Evolutionary conservation across 78 protist genomes (phyloP).

Genomic region (Dictyostelium brefeldianum): DNA sequence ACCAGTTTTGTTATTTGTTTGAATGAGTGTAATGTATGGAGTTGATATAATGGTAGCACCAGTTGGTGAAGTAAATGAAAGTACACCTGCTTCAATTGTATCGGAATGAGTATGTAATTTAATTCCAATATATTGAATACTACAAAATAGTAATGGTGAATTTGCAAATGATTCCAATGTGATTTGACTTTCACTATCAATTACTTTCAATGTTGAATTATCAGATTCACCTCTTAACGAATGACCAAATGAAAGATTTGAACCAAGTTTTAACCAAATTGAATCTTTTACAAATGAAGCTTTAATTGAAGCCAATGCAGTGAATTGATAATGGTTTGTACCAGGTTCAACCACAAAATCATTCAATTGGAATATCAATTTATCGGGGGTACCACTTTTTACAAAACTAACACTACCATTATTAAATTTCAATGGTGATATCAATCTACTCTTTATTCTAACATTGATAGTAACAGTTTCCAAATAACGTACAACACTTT

Average conservation of each 20-base stretch:
- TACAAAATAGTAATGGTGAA: constrained; percentile 25
- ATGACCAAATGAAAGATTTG: constrained; percentile 37
- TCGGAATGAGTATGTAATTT: constrained; percentile 54
- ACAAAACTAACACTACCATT: constrained; percentile 38
- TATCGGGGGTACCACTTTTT: constrained; percentile 17
- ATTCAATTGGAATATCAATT: constrained; percentile 15
- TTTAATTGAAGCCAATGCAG: constrained; percentile 19
- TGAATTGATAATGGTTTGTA: constrained; percentile 28
- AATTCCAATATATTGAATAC: constrained; percentile 61
- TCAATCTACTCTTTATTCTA: constrained; percentile 21
- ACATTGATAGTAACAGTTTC: constrained; percentile 40
- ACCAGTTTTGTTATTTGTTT: neutral
- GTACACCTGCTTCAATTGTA: constrained; percentile 54
- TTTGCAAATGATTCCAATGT: constrained; percentile 67
- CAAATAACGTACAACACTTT: constrained; percentile 50
- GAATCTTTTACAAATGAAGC: constrained; percentile 66
- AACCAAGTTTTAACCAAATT: constrained; percentile 40
- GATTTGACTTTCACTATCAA: constrained; percentile 42
- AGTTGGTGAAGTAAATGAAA: constrained; percentile 25
- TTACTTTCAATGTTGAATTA: constrained; percentile 6
- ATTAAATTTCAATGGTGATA: constrained; percentile 3
- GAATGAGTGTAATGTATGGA: neutral
- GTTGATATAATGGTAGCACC: constrained; percentile 65
- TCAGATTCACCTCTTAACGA: constrained; percentile 13
- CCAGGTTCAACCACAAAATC: constrained; percentile 60